phyloP scores from a whole-genome alignment of 352 stramenopile genomes.

The Phytophthora fragariaefolia region DNA sequence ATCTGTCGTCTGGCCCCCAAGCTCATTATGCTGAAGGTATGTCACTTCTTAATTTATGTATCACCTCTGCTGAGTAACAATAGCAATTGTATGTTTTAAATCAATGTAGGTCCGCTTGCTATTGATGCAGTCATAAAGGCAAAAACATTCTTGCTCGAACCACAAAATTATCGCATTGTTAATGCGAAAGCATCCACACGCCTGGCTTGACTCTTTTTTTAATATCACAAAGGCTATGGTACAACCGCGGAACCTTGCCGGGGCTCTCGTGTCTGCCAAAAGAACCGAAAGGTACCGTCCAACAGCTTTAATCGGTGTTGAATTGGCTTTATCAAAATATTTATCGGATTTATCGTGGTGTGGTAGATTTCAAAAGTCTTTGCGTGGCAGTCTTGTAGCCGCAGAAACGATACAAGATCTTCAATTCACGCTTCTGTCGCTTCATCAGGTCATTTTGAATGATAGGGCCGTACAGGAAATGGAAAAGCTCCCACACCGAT shows the following conservation, averaged over 20 bases:
- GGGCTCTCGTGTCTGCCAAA: background rate
- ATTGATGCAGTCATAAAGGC: slow-evolving; percentile 8
- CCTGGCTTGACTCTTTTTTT: background rate
- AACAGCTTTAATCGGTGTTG: background rate
- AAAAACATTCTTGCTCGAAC: background rate
- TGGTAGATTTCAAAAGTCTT: background rate
- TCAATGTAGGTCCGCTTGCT: slow-evolving; percentile 9
- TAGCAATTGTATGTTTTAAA: background rate
- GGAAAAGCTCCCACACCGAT: background rate
- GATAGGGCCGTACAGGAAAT: background rate
- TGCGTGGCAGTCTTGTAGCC: background rate
- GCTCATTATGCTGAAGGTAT: slow-evolving; percentile 11
- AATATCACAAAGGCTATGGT: background rate
- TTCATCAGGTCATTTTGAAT: background rate
- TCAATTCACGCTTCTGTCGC: background rate
- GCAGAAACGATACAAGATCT: background rate
- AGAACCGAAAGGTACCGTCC: background rate
- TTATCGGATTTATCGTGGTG: background rate
- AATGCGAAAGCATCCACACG: background rate
- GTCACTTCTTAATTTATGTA: background rate
- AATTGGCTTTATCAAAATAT: background rate
- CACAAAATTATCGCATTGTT: slow-evolving; percentile 1
- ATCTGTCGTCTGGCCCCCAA: background rate
- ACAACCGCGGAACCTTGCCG: background rate
- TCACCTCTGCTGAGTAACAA: background rate